Conservation (phyloP, 1,284 basidiomycete species). For the Rhodotorula sp. region DNA sequence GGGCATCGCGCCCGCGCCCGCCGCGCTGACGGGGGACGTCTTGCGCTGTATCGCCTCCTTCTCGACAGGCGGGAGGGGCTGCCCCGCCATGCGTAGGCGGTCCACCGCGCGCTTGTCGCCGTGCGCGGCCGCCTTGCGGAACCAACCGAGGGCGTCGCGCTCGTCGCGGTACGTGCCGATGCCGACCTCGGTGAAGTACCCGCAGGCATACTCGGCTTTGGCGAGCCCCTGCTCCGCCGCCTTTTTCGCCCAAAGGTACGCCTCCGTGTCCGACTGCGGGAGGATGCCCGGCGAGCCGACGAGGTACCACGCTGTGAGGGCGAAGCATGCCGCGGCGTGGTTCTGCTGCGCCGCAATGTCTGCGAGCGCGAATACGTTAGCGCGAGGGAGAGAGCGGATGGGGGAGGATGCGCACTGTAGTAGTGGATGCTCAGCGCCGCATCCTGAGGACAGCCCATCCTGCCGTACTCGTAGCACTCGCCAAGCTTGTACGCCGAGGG, state of each 20-base stretch:
- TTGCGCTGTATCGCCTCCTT: conserved; percentile 1
- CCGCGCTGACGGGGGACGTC: background rate
- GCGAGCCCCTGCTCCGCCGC: conserved; percentile 90
- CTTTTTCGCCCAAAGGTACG: conserved; percentile 89
- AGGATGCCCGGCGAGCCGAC: conserved; percentile 96
- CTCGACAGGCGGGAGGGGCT: conserved; percentile 11
- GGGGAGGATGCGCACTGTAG: conserved; percentile 67
- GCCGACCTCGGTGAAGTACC: conserved; percentile 84
- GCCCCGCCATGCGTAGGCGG: conserved; percentile 59
- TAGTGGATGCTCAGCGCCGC: conserved; percentile 97
- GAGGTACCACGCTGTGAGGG: conserved; percentile 97
- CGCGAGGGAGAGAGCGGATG: background rate
- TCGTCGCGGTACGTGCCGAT: conserved; percentile 53
- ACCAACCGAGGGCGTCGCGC: conserved; percentile 69
- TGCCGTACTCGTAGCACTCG: conserved; percentile 99
- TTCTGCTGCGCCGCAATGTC: conserved; percentile 97
- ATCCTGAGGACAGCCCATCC: conserved; percentile 98
- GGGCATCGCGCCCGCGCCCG: background rate
- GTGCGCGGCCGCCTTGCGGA: conserved; percentile 85
- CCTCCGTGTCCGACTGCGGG: conserved; percentile 97
- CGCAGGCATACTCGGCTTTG: conserved; percentile 96
- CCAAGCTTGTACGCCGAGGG: conserved; percentile 93
- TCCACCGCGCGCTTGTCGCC: conserved; percentile 92
- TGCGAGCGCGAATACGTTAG: conserved; percentile 50
- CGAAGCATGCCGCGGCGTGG: conserved; percentile 96